Conservation (phyloP, 2,329 filamentous ascomycete genomes). For the Talaromyces amestolkiae region DNA sequence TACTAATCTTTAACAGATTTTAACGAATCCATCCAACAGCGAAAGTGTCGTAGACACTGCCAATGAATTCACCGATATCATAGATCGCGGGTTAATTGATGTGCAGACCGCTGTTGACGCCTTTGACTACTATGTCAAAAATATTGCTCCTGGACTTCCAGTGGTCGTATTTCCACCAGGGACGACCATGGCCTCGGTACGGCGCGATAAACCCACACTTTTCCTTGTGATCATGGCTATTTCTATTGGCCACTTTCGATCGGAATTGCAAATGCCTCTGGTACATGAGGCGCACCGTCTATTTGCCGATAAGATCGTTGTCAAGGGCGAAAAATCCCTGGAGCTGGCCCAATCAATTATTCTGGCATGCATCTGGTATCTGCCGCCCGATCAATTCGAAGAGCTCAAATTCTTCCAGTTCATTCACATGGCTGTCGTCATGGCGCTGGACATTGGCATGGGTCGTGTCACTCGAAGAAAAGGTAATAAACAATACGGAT, state of each 20-base stretch:
- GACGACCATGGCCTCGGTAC: slow-evolving; percentile 54
- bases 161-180: slow-evolving; percentile 57
- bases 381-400: slow-evolving; percentile 76
- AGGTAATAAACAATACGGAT: slow-evolving; percentile 29
- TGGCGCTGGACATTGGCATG: slow-evolving; percentile 81
- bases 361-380: slow-evolving; percentile 78
- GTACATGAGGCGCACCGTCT: slow-evolving; percentile 68
- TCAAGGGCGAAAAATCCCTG: slow-evolving; percentile 74
- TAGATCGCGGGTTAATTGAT: slow-evolving; percentile 52
- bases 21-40: background rate
- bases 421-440: slow-evolving; percentile 74
- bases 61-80: slow-evolving; percentile 45
- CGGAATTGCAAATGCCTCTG: slow-evolving; percentile 60
- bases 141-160: slow-evolving; percentile 57
- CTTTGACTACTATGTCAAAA: slow-evolving; percentile 56
- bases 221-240: slow-evolving; percentile 59
- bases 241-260: slow-evolving; percentile 52
- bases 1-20: background rate
- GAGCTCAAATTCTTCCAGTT: slow-evolving; percentile 89
- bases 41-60: slow-evolving; percentile 18
- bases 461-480: slow-evolving; percentile 53
- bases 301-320: slow-evolving; percentile 70
- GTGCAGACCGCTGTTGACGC: slow-evolving; percentile 53
- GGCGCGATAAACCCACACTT: slow-evolving; percentile 58
- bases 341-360: slow-evolving; percentile 79